These are phyloP conservation scores for Suillus ampliporus DNA, from an alignment of 768 basidiomycete genomes.

Conservation along the genomic window DNA sequence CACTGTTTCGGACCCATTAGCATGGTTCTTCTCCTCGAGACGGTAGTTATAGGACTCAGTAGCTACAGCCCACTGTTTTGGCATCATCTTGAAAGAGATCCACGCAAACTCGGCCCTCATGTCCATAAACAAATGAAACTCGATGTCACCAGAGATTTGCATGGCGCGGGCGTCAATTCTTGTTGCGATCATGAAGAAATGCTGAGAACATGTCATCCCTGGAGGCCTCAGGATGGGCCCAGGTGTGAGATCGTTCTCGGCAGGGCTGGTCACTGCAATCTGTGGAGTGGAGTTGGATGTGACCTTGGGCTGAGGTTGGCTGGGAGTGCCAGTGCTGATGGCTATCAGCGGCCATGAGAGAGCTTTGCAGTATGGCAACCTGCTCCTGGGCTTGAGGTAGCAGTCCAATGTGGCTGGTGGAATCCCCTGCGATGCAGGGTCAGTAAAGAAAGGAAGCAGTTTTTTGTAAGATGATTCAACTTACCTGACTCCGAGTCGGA, in stretches of 20 bases:
- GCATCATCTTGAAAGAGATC: constrained; percentile 25
- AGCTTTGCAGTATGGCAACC: too few relatives aligned
- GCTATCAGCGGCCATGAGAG: too few relatives aligned
- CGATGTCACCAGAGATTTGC: constrained; percentile 8
- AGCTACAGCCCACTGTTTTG: constrained; percentile 20
- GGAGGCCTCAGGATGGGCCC: not conserved
- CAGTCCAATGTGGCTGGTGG: too few relatives aligned
- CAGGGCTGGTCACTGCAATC: not conserved
- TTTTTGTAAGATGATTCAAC: too few relatives aligned
- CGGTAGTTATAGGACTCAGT: constrained; percentile 16
- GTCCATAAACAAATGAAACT: constrained; percentile 29
- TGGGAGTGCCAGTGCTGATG: too few relatives aligned
- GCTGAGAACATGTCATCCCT: constrained; percentile 4
- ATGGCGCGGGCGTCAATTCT: constrained; percentile 15
- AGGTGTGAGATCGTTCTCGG: too few relatives aligned
- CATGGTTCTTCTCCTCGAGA: constrained; percentile 6
- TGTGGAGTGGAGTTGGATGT: not conserved
- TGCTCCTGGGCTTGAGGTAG: too few relatives aligned
- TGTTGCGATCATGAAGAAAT: constrained; percentile 7
- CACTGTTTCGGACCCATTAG: not conserved
- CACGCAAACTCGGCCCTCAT: constrained; percentile 22
- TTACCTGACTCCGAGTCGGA: too few relatives aligned
- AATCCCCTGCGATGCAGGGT: too few relatives aligned
- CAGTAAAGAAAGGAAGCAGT: too few relatives aligned
- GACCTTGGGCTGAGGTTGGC: too few relatives aligned